Evolutionary conservation across 2,329 filamentous ascomycete species (phyloP).

Genomic region (Orbilia ellipsospora): DNA sequence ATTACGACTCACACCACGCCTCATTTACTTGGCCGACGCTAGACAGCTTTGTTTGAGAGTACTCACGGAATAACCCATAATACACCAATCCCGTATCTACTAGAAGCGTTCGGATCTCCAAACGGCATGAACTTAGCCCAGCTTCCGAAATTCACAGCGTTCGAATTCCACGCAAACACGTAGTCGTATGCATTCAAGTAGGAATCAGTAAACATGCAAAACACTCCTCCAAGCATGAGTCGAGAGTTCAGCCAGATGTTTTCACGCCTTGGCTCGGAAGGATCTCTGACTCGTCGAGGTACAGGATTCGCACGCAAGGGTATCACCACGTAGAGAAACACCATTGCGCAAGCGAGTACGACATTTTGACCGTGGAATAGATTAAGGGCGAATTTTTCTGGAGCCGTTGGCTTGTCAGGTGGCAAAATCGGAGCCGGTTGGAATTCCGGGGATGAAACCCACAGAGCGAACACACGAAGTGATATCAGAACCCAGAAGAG

Average conservation of each 20-base stretch:
- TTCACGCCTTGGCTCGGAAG: not conserved
- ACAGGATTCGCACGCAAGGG: conserved; percentile 2
- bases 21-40: not conserved
- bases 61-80: conserved; percentile 33
- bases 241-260: conserved; percentile 16
- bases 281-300: not conserved
- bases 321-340: not conserved
- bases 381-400: conserved; percentile 16
- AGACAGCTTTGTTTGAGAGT: too few species aligned
- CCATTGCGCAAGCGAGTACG: conserved; percentile 11
- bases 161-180: conserved; percentile 16
- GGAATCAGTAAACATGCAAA: conserved; percentile 18
- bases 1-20: not conserved
- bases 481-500: conserved; percentile 22
- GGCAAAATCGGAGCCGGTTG: conserved; percentile 15
- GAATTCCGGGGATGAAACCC: conserved; percentile 16
- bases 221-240: conserved; percentile 9
- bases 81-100: conserved; percentile 20
- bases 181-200: conserved; percentile 33
- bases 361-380: conserved; percentile 23
- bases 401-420: conserved; percentile 5
- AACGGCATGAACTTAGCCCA: conserved; percentile 39
- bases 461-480: conserved; percentile 21
- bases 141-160: conserved; percentile 33
- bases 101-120: conserved; percentile 10